Base-by-base conservation (phyloP, 2,329 filamentous ascomycete genomes). In the Aspergillus terreus region DNA sequence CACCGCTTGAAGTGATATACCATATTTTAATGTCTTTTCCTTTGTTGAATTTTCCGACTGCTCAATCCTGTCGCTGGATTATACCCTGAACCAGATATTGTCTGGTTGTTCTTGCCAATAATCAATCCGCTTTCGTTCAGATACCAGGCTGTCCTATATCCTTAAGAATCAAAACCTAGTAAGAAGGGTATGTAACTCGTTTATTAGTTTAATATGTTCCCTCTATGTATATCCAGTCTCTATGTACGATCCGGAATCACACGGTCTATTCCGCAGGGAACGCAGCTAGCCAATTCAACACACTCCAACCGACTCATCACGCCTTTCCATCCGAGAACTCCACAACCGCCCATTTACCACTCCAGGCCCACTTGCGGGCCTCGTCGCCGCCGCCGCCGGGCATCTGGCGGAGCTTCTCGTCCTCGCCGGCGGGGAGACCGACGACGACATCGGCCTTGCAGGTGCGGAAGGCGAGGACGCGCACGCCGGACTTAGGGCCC, bases 371-470 rank as follows among this genome's bases (percentile, higher is more conserved):
- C 70, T 89, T 88, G 50, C 94, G 80, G 21, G 83, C 80, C 51
- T 69, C 87, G 71, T 58, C 81, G 55, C 90, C 85, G 14, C 85
- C 88, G 3, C 87, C 88, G 1, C 88, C 84, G 47, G 88, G 84
- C 48, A 75, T 80, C 7, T 80, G 77, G 59, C 80, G 84, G 48
- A 97, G 76, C 68, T 85, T 83, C 74, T 96, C 91, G 65, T 99
- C 94, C 67, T 87, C 82, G 6, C 92, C 92, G 7, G 83, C 71
- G 12, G 85, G 80, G n/a, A 99, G 77, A 0, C 91, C 92, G 23
- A 96, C 94, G 0, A 97, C 90, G 6, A 95, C 90, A 67, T 99
- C 94, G 0, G 92, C 92, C 75, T 99, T 99, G 78, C 92, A 96
- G 0, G 94, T 99, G 51, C 94, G 83, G 56, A 99, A 79, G 0